Evolutionary conservation across 495 filamentous ascomycete genomes (phyloP), one percentile per base, ranked within the genome.

Genomic region (Diplogelasinospora grovesii): DNA sequence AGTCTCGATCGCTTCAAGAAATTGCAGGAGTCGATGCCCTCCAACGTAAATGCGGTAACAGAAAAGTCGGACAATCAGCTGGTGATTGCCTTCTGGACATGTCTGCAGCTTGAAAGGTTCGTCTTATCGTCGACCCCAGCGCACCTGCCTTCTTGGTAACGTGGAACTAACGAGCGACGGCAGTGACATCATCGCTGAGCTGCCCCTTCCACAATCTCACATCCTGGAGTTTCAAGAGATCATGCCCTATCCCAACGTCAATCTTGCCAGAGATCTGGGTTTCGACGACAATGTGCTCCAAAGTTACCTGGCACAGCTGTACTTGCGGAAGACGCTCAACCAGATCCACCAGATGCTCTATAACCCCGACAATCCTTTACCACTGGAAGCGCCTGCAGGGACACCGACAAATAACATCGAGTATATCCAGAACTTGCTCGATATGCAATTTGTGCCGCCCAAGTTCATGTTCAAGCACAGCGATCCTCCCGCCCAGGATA

Each of bases 171-270:
- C n/a, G n/a, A n/a, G n/a, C n/a, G n/a, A n/a, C n/a, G n/a, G n/a
- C 44, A 89, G 92, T 65, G 92, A 98, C 60, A 84, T 98, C 28
- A 67, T 95, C 22, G 92, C 92, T 8, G 92, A 98, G 61, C 64
- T 96, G 21, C 83, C 85, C 42, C 76, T 83, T 21, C 84, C 89
- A 4, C 86, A 88, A 37, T 84, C 82, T 49, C 79, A 79, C 15
- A 82, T 93, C 52, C 76, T 90, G 42, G 72, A 72, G 25, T 79
- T 75, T 22, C 84, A 89, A 59, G 71, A 74, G 22, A 71, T 75
- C 11, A 85, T 89, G 63, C 66, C 66, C 4, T 68, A 82, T 43
- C 85, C 85, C 8, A 73, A 74, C 39, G 59, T 65, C 23, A 52
- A 63, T 26, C 52, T 69, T 26, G 68, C 69, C 4, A 38, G 52